Base-by-base conservation (phyloP, 768 basidiomycete species). In the Trametes meyenii region DNA sequence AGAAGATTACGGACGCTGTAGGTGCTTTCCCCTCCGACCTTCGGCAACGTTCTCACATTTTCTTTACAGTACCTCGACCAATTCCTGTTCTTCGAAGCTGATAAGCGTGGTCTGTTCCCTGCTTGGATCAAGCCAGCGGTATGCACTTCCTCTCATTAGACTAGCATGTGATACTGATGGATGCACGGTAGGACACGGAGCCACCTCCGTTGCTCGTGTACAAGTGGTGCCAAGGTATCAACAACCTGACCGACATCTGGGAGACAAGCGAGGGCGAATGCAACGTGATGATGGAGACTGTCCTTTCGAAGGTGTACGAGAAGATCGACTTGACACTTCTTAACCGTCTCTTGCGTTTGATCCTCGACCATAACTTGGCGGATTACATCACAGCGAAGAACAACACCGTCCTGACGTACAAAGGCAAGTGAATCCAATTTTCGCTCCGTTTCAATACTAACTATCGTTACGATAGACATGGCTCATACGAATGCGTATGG, bases 221-320 rank as follows among this genome's bases (percentile, higher is more conserved):
- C 80, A 98, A 98, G 83, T 98, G 96, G 96, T 96, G 95, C 71
- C 96, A 98, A 77, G 97, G 97, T 43, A 96, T 98, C 81, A 98
- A 98, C 78, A 99, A 99, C 75, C 74, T 98, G 73, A 95, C 92
- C 2, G 96, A 99, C 61, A 87, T 99, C 42, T 99, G 97, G 97
- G 97, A 98, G 77, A 98, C 96, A 0, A 85, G 87, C 61, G 96
- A 99, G 69, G 97, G 97, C 64, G 96, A 98, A 78, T 98, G 95
- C 76, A 91, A 94, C 69, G 97, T 98, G 45, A 82, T 99, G 79
- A 98, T 98, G 96, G 97, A 99, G 79, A 99, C 97, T 0, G 94
- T 96, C 6, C 82, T 97, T 40, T 95, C 93, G 33, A 95, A 97
- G 76, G 97, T 98, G 19, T 98, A 98, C 74, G 97, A 98, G 82